Conservation (phyloP, 257 asterid species). For the Echites panduratus region DNA sequence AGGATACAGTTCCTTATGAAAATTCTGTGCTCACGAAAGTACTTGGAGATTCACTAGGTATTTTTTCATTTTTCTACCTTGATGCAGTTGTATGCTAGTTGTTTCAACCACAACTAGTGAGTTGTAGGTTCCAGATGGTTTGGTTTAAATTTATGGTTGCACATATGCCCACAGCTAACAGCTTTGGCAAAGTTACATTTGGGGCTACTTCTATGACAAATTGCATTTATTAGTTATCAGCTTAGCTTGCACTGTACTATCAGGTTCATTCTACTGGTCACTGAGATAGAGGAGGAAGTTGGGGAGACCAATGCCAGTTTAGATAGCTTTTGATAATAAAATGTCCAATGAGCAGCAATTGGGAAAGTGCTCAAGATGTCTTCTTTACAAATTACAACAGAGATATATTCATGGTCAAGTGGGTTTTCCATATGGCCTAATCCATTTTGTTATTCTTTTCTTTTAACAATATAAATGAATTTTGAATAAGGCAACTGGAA, state of each 20-base stretch:
- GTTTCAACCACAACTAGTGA: not conserved
- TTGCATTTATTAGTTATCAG: not conserved
- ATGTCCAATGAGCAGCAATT: not conserved
- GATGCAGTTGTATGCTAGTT: not conserved
- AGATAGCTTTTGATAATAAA: not conserved
- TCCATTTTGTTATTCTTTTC: not conserved
- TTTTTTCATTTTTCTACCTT: not conserved
- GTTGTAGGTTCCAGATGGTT: not conserved
- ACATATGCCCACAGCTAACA: not conserved
- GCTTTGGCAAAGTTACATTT: not conserved
- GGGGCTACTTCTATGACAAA: not conserved
- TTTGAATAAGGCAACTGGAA: not conserved
- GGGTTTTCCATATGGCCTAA: not conserved
- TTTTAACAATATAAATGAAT: not conserved
- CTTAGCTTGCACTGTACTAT: not conserved
- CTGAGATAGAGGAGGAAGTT: not conserved
- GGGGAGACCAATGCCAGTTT: not conserved
- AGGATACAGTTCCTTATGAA: slow-evolving; percentile 69
- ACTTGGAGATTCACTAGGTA: slow-evolving; percentile 92
- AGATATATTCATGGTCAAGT: not conserved
- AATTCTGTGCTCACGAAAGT: slow-evolving; percentile 79
- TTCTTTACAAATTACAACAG: not conserved
- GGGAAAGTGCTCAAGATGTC: not conserved
- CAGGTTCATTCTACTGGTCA: not conserved
- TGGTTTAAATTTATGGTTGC: not conserved